Evolutionary conservation across 1,284 basidiomycete genomes (phyloP), one percentile per base, ranked within the genome.

Genomic region (Apiotrichum laibachii): DNA sequence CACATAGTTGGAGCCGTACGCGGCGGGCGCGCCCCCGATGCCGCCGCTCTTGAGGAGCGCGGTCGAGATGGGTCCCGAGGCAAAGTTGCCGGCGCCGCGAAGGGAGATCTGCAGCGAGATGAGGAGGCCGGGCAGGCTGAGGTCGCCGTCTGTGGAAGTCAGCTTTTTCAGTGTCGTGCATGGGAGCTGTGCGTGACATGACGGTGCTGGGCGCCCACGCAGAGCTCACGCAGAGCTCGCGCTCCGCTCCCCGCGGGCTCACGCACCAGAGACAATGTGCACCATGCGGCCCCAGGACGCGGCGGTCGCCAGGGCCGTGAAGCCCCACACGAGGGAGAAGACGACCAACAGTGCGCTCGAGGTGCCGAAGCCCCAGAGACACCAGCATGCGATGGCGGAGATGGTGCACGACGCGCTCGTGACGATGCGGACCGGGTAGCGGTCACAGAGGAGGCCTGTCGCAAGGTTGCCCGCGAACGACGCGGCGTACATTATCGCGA

Each of bases 291-390:
- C 48, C 54, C 54, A 56, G 39, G 48, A 47, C 13, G 40, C 18
- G 13, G 54, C 54, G 5, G 37, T 39, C 37, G 37, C 37, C 5
- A 62, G 54, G 2, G 68, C 71, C 2, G 70, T 59, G 5, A 70
- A 39, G 11, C 68, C 73, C 50, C 72, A 76, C 1, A 66, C 50
- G 33, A 73, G 21, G 15, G 60, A 59, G 50, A 75, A 75, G 1
- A 58, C 54, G 4, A 72, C 58, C 18, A 75, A 56, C 11, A 66
- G 56, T 5, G 56, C 66, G 21, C 61, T 33, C 5, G 62, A 63
- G 13, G 71, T 73, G 0, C 72, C 72, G 51, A 78, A 74, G 1
- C 77, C 77, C 76, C 78, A 79, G 21, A 78, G 57, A 33, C 77
- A 62, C 21, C 76, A 67, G 44, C 72, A 74, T 1, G 74, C 58